Percentiles rank a stretch among this genome's conserved stretches.
phyloP scores from a whole-genome alignment of 148 eudicot species.

The Polygonum maritimum region DNA sequence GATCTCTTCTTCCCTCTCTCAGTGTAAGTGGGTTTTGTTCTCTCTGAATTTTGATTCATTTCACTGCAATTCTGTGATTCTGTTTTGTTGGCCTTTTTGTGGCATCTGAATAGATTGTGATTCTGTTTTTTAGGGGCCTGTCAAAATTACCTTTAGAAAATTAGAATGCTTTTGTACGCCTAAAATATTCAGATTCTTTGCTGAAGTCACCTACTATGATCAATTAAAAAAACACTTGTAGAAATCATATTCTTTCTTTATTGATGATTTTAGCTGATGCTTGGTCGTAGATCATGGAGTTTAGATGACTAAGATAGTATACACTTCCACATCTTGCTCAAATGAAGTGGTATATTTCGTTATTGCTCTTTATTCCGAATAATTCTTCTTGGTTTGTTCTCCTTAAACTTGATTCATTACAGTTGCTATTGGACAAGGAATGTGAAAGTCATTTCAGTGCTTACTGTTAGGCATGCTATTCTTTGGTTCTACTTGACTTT shows the following conservation, averaged over 20 bases:
- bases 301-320: not conserved
- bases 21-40: constrained; percentile 43
- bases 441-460: not conserved
- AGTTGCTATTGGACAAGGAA: not conserved
- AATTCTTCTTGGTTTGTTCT: not conserved
- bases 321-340: no score
- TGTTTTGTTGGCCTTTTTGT: not conserved
- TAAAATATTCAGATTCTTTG: not conserved
- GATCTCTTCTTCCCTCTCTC: constrained; percentile 84
- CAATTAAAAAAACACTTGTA: not conserved
- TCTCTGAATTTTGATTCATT: not conserved
- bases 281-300: not conserved
- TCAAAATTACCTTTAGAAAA: not conserved
- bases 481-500: not conserved
- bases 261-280: not conserved
- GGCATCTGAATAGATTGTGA: not conserved
- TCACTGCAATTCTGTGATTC: not conserved
- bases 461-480: not conserved
- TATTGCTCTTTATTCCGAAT: not conserved
- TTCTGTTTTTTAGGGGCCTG: not conserved
- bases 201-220: not conserved
- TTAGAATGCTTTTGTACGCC: not conserved
- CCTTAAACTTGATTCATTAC: not conserved
- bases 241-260: not conserved
- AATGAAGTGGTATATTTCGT: not conserved